These are phyloP conservation scores for Perkinsus marinus DNA, from an alignment of 169 alveolate genomes.

Conservation along the genomic window DNA sequence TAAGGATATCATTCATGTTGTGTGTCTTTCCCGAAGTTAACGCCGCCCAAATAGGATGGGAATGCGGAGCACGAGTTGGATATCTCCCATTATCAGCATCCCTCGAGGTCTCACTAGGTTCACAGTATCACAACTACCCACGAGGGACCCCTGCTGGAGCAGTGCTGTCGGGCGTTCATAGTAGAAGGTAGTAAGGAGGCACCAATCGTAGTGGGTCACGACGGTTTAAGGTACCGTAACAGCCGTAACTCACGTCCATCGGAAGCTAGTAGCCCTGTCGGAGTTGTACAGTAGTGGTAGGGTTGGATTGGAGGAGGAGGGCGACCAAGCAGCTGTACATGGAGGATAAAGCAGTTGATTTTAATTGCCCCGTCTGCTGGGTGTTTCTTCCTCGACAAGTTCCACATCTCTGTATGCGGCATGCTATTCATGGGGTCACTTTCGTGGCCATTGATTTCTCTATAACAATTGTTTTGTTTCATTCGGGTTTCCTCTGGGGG, in stretches of 20 bases:
- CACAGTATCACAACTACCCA: neutral
- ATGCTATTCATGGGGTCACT: no score
- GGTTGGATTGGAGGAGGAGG: neutral
- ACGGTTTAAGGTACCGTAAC: neutral
- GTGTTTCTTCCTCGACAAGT: no score
- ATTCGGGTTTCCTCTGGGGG: no score
- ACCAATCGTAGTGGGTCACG: no score
- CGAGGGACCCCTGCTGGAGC: neutral
- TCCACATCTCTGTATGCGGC: no score
- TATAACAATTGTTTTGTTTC: no score
- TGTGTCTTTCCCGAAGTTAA: neutral
- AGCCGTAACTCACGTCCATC: neutral
- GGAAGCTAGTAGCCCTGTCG: neutral
- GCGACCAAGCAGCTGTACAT: no score
- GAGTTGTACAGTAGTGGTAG: neutral
- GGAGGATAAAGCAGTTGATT: no score
- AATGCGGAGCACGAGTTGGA: neutral
- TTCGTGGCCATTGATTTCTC: no score
- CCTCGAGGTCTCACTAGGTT: no score
- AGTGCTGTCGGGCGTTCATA: neutral
- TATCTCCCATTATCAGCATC: no score
- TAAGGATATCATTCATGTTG: neutral
- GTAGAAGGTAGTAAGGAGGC: neutral
- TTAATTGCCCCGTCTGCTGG: no score
- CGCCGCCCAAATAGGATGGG: neutral